Evolutionary conservation across 208 protist species (phyloP).

Genomic region (Naegleria fowleri): DNA sequence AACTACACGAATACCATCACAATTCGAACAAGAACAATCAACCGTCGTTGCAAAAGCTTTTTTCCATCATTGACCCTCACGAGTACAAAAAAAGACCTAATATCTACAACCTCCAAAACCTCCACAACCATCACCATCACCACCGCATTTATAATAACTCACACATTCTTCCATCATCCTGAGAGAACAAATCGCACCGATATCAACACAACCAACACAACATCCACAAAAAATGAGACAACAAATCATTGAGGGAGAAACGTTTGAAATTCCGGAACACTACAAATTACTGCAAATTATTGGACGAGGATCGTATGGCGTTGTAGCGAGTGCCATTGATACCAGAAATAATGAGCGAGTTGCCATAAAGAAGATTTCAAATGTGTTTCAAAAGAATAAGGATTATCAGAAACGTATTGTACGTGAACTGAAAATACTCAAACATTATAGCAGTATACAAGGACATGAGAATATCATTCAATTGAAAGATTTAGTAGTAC

Average conservation of each 20-base stretch:
- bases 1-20: too few species aligned
- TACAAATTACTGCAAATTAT: constrained; percentile 79
- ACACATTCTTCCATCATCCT: too few species aligned
- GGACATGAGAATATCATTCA: constrained; percentile 23
- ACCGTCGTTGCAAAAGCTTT: too few species aligned
- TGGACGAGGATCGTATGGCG: constrained; percentile 74
- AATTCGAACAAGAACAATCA: too few species aligned
- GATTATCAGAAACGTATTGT: constrained; percentile 17
- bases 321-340: constrained; percentile 47
- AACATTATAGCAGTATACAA: constrained; percentile 23
- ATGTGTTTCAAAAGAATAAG: background rate
- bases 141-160: too few species aligned
- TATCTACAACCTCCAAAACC: too few species aligned
- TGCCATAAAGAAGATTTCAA: constrained; percentile 9
- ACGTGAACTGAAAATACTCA: constrained; percentile 7
- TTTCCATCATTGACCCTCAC: too few species aligned
- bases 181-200: too few species aligned
- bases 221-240: background rate
- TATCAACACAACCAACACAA: too few species aligned
- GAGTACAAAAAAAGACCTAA: too few species aligned
- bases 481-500: constrained; percentile 2
- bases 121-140: too few species aligned
- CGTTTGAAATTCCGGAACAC: constrained; percentile 37
- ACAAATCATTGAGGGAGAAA: background rate
- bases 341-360: background rate